A percentile compares a stretch with the other conserved stretches of the same genome.
Conservation (phyloP, 768 basidiomycete species). For the Tricholoma furcatifolium region DNA sequence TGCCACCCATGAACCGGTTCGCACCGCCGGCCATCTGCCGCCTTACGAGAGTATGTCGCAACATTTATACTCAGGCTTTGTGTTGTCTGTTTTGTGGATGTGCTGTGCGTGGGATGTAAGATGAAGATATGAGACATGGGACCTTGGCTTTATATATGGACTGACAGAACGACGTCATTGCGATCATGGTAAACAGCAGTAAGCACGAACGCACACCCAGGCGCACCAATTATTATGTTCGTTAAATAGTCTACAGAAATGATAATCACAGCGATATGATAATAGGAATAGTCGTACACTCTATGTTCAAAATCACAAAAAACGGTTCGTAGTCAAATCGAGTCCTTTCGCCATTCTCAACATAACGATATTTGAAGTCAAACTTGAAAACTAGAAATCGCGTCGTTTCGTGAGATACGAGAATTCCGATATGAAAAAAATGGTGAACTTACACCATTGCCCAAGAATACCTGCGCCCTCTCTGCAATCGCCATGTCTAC, state of each 20-base stretch:
- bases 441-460: slow-evolving; percentile 50
- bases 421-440: not conserved
- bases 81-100: not conserved
- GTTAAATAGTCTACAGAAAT: slow-evolving; percentile 2
- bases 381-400: slow-evolving; percentile 41
- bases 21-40: slow-evolving; percentile 13
- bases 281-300: slow-evolving; percentile 2
- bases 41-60: slow-evolving; percentile 16
- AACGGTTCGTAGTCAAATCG: slow-evolving; percentile 34
- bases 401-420: not conserved
- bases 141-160: slow-evolving; percentile 6
- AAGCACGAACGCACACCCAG: no score
- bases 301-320: slow-evolving; percentile 35
- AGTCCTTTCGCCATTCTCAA: slow-evolving; percentile 43
- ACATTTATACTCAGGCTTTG: not conserved
- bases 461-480: slow-evolving; percentile 57
- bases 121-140: slow-evolving; percentile 5
- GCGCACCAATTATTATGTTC: not conserved
- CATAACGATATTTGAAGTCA: slow-evolving; percentile 51
- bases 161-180: slow-evolving; percentile 14
- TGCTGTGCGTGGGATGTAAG: slow-evolving; percentile 6
- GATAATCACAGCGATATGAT: not conserved
- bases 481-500: slow-evolving; percentile 63
- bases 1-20: slow-evolving; percentile 18
- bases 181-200: not conserved